phyloP scores from a whole-genome alignment of 352 stramenopile genomes.

The Pythium myriotylum region DNA sequence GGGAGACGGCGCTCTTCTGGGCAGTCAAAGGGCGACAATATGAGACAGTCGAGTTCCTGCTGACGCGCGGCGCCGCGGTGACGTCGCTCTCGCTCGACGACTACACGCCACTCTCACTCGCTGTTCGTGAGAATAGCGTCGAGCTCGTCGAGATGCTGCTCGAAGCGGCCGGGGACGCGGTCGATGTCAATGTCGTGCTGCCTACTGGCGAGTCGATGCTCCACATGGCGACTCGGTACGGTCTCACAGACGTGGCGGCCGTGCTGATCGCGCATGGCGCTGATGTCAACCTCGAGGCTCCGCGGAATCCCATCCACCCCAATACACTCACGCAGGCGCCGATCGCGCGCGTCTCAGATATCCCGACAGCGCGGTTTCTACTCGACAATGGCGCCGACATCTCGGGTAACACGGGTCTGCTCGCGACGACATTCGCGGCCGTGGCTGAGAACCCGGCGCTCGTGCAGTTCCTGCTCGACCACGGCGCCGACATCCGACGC shows the following conservation, averaged over 20 bases:
- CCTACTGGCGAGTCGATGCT: not conserved
- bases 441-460: constrained; percentile 1
- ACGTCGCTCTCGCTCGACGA: not conserved
- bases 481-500: not conserved
- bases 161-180: not conserved
- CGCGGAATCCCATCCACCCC: not conserved
- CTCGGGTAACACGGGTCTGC: not conserved
- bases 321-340: not conserved
- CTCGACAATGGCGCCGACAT: not conserved
- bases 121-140: not conserved
- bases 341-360: not conserved
- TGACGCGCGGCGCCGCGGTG: not conserved
- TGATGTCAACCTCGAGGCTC: not conserved
- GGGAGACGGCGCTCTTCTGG: constrained; percentile 1
- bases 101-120: not conserved
- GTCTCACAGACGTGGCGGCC: not conserved
- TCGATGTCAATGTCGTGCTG: not conserved
- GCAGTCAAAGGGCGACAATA: constrained; percentile 1
- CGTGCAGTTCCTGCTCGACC: not conserved
- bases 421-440: not conserved
- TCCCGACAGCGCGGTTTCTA: not conserved
- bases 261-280: not conserved
- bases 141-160: not conserved
- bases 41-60: not conserved
- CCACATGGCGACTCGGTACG: not conserved